Base-by-base conservation (phyloP, 1,139 yeast genomes). In the Pneumocystis murina region DNA sequence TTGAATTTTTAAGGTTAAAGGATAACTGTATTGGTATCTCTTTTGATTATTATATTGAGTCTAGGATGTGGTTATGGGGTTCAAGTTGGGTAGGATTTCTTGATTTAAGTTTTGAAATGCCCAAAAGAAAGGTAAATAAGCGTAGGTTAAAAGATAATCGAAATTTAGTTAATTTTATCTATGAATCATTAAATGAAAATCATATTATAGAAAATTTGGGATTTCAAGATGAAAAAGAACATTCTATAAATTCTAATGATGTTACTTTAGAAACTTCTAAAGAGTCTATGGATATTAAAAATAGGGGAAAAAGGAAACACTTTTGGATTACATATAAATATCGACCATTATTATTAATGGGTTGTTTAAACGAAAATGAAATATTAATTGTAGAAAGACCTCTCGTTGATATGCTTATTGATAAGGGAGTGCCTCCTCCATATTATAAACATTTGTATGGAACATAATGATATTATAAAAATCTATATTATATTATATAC, bases 11-110 rank as follows among this genome's bases (percentile, higher is more conserved):
- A 40, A 74, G 78, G 7, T 77, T 82, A 65, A 82, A 80, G 39
- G 94, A 87, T 67, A 84, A 85, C 70, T 86, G 95, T 64, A 80
- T 83, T 68, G 96, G 96, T 8, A 74, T 87, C 36, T 88, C 87
- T 71, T 70, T 69, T 33, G 68, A 64, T 62, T 71, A 72, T 7
- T 64, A 68, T 2, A 70, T 74, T 59, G 71, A 76, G 1, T 77
- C 80, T 62, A 75, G 81, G 59, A 77, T 86, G 36, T 91, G 97
- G 97, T 74, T 90, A 28, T 90, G 87, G 81, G 96, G 97, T 2
- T 80, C 87, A n/a, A 81, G 82, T 62, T 92, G 96, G 95, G 72
- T 91, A 28, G 82, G 86, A 8, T 87, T 81, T 72, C 80, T 92
- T 63, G 92, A 91, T 72, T 76, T 87, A 67, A 74, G 79, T n/a